These are phyloP conservation scores for Metarhizium anisopliae DNA, from an alignment of 2,329 filamentous ascomycete genomes.

Conservation along the genomic window DNA sequence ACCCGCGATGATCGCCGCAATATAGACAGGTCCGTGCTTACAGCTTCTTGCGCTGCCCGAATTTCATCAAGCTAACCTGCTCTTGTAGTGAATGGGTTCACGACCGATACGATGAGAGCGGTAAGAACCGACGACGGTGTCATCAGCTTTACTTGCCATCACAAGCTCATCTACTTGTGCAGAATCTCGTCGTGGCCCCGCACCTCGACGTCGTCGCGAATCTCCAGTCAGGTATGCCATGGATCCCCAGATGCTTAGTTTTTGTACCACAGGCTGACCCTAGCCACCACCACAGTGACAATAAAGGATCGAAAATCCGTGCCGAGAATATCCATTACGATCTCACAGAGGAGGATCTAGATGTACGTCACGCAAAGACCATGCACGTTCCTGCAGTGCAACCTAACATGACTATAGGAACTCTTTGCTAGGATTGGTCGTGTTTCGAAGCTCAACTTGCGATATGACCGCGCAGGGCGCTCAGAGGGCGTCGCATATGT, in stretches of 20 bases:
- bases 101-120: slow-evolving; percentile 74
- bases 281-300: slow-evolving; percentile 29
- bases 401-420: slow-evolving; percentile 44
- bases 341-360: slow-evolving; percentile 72
- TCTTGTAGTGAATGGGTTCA: slow-evolving; percentile 78
- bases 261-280: not conserved
- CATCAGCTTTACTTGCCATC: not conserved
- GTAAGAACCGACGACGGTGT: slow-evolving; percentile 26
- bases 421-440: slow-evolving; percentile 73
- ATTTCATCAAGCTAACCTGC: slow-evolving; percentile 4
- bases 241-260: not conserved
- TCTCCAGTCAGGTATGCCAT: slow-evolving; percentile 30
- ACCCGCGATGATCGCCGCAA: slow-evolving; percentile 56
- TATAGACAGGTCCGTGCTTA: slow-evolving; percentile 55
- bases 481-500: slow-evolving; percentile 80
- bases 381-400: not conserved
- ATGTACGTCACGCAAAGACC: slow-evolving; percentile 39
- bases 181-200: slow-evolving; percentile 32
- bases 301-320: slow-evolving; percentile 60
- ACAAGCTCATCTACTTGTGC: slow-evolving; percentile 13
- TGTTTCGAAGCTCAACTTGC: slow-evolving; percentile 57
- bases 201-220: slow-evolving; percentile 32
- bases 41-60: slow-evolving; percentile 12
- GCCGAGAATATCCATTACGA: slow-evolving; percentile 93
- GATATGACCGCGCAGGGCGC: slow-evolving; percentile 81